Percentiles rank a stretch among this genome's conserved stretches.
Conservation (phyloP, 257 asterid genomes). For the Nyctanthes arbortristis region DNA sequence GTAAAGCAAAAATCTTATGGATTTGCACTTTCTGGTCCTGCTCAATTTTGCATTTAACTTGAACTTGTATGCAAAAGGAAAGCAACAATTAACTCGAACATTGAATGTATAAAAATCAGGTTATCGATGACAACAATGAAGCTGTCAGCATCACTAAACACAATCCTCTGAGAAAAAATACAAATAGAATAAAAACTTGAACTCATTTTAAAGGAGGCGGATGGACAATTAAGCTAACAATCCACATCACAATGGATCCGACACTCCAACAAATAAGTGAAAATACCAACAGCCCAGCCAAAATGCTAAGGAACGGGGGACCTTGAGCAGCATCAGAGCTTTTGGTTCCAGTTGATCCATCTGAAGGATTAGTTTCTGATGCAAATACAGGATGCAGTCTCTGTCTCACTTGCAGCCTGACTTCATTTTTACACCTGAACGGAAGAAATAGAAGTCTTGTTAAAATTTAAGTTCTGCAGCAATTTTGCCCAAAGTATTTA, state of each 20-base stretch:
- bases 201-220: constrained; percentile 41
- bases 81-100: neutral
- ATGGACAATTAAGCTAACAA: constrained; percentile 46
- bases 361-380: constrained; percentile 45
- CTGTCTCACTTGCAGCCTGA: constrained; percentile 24
- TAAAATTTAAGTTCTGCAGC: too few relatives aligned
- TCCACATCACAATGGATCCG: constrained; percentile 57
- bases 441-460: constrained; percentile 4
- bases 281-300: constrained; percentile 72
- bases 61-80: neutral
- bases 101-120: neutral
- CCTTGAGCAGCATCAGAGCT: constrained; percentile 34
- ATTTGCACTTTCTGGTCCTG: too few relatives aligned
- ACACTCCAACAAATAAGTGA: constrained; percentile 41
- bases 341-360: constrained; percentile 36
- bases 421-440: constrained; percentile 45
- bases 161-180: neutral
- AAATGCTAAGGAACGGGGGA: constrained; percentile 75
- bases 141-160: neutral
- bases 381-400: constrained; percentile 39
- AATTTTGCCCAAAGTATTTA: too few relatives aligned
- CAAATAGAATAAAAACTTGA: neutral
- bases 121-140: neutral
- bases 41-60: too few relatives aligned
- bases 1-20: too few relatives aligned